phyloP scores from a whole-genome alignment of 2,329 filamentous ascomycete genomes.

The Colletotrichum tamarilloi region DNA sequence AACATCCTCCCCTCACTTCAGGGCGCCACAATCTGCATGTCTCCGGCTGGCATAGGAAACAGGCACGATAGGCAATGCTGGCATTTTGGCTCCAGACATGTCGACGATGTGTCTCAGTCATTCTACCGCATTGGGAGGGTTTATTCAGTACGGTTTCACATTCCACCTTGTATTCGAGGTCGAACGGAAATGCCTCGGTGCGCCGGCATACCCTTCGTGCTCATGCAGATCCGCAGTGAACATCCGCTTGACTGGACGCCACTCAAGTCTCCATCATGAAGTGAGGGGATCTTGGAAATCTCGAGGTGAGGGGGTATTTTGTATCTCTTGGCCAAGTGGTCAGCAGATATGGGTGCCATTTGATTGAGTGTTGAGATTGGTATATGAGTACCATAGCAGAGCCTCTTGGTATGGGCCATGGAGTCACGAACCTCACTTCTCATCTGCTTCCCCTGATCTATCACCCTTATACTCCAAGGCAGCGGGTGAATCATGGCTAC shows the following conservation, averaged over 20 bases:
- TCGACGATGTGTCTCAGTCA: background rate
- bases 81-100: background rate
- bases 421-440: background rate
- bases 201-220: background rate
- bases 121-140: background rate
- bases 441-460: background rate
- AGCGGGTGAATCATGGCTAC: slow-evolving; percentile 41
- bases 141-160: background rate
- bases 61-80: background rate
- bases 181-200: background rate
- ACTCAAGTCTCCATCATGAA: background rate
- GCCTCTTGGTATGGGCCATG: no score
- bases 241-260: background rate
- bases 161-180: background rate
- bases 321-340: background rate
- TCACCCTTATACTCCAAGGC: background rate
- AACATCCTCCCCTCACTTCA: background rate
- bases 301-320: background rate
- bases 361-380: background rate
- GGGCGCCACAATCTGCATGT: slow-evolving; percentile 14
- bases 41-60: background rate
- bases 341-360: no score
- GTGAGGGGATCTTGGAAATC: background rate
- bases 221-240: background rate
- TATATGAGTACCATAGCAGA: background rate